phyloP scores from a whole-genome alignment of 23 red algal genomes.

The Gracilaria vermiculophylla region DNA sequence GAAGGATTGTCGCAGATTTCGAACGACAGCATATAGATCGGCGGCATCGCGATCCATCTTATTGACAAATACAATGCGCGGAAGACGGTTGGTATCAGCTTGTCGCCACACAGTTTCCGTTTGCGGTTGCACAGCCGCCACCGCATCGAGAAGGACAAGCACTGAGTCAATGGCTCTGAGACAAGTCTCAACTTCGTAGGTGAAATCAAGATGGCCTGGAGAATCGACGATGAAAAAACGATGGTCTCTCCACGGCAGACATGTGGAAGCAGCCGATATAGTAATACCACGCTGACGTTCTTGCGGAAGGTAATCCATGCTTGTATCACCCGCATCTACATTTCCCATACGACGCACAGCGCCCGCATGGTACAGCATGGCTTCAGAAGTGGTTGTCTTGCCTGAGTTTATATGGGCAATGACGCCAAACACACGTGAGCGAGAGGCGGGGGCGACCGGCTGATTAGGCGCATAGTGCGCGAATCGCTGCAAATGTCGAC shows the following conservation, averaged over 20 bases:
- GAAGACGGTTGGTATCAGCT: slow-evolving; percentile 72
- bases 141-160: slow-evolving; percentile 87
- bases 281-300: slow-evolving; percentile 98
- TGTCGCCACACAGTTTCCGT: slow-evolving; percentile 96
- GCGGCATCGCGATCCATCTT: slow-evolving; percentile 96
- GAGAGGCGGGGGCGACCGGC: not conserved
- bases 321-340: slow-evolving; percentile 85
- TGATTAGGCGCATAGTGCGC: not conserved
- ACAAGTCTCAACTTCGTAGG: slow-evolving; percentile 90
- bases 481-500: not conserved
- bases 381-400: slow-evolving; percentile 95
- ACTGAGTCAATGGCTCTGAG: slow-evolving; percentile 92
- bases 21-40: slow-evolving; percentile 31
- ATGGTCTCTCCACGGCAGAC: slow-evolving; percentile 68
- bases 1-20: not conserved
- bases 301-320: slow-evolving; percentile 81
- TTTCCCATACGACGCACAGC: slow-evolving; percentile 75
- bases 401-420: slow-evolving; percentile 97
- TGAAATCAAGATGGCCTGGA: slow-evolving; percentile 98
- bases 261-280: slow-evolving; percentile 80
- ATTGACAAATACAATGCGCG: slow-evolving; percentile 87
- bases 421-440: slow-evolving; percentile 68
- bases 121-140: slow-evolving; percentile 94
- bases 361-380: slow-evolving; percentile 88
- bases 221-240: slow-evolving; percentile 91